These are phyloP conservation scores for Geotrichum candidum DNA, from an alignment of 1,139 yeast species.

Conservation along the genomic window DNA sequence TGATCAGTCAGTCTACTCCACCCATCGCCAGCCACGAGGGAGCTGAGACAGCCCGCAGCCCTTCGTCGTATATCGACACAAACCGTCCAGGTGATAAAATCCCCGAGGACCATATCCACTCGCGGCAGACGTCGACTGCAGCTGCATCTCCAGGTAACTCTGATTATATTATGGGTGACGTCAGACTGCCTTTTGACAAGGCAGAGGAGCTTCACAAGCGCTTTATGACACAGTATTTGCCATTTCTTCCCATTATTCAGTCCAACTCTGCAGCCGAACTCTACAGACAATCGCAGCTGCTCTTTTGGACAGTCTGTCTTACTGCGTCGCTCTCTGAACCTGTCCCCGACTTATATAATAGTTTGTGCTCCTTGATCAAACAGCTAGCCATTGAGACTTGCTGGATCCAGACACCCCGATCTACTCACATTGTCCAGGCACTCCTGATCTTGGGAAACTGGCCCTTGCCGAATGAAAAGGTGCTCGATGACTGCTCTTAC, in stretches of 20 bases:
- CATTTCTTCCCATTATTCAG: slow-evolving; percentile 71
- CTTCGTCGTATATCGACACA: slow-evolving; percentile 10
- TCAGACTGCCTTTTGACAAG: slow-evolving; percentile 54
- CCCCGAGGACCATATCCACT: slow-evolving; percentile 14
- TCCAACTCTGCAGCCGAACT: slow-evolving; percentile 69
- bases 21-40: not conserved
- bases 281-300: slow-evolving; percentile 72
- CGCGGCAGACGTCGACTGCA: slow-evolving; percentile 10
- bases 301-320: slow-evolving; percentile 85
- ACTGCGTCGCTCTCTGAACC: slow-evolving; percentile 85
- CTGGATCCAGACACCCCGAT: slow-evolving; percentile 88
- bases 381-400: slow-evolving; percentile 88
- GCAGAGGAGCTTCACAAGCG: slow-evolving; percentile 68
- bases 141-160: slow-evolving; percentile 3
- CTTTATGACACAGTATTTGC: slow-evolving; percentile 62
- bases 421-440: slow-evolving; percentile 90
- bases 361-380: slow-evolving; percentile 70
- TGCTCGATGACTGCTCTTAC: slow-evolving; percentile 83
- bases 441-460: slow-evolving; percentile 72
- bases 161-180: slow-evolving; percentile 65
- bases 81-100: slow-evolving; percentile 14
- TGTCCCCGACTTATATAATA: slow-evolving; percentile 73
- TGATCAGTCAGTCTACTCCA: not conserved
- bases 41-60: not conserved
- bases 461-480: slow-evolving; percentile 92